Evolutionary conservation across 495 filamentous ascomycete species (phyloP).

Genomic region (Sporormia fimetaria): DNA sequence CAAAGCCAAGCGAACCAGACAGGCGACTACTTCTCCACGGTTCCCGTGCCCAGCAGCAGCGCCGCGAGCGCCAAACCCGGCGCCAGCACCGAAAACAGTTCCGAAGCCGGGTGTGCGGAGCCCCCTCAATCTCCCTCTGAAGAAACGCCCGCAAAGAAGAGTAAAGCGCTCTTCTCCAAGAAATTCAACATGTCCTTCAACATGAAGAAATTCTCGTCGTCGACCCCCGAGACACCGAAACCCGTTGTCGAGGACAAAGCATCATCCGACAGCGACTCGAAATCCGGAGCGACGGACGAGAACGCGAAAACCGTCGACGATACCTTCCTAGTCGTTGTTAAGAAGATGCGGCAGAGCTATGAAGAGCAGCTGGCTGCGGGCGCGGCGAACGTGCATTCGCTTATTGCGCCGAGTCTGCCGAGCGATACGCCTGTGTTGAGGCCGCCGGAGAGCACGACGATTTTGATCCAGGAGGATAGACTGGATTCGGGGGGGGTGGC

Average conservation of each 20-base stretch:
- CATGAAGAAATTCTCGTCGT: constrained; percentile 63
- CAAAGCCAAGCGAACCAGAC: constrained; percentile 37
- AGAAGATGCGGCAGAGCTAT: constrained; percentile 67
- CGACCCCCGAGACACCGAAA: constrained; percentile 60
- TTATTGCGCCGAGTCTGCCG: constrained; percentile 63
- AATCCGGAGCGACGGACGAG: constrained; percentile 52
- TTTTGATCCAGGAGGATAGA: constrained; percentile 92
- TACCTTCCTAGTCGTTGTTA: constrained; percentile 68
- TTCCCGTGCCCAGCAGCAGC: constrained; percentile 20
- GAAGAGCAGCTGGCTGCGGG: constrained; percentile 53
- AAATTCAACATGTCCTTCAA: constrained; percentile 77
- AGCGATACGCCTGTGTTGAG: constrained; percentile 79
- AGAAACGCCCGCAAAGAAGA: constrained; percentile 60
- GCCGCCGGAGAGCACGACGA: constrained; percentile 64
- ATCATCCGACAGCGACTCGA: constrained; percentile 60
- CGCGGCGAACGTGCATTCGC: constrained; percentile 36
- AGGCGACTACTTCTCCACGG: constrained; percentile 55
- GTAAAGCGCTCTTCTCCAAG: constrained; percentile 63
- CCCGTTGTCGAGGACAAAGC: constrained; percentile 69
- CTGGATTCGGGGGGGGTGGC: constrained; percentile 77
- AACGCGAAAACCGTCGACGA: constrained; percentile 71
- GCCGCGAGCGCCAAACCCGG: constrained; percentile 12
- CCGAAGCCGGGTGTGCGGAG: constrained; percentile 9
- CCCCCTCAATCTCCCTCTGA: constrained; percentile 29
- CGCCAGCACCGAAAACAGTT: constrained; percentile 4